Evolutionary conservation across 2,329 filamentous ascomycete genomes (phyloP).

Genomic region (Apiospora arundinis): DNA sequence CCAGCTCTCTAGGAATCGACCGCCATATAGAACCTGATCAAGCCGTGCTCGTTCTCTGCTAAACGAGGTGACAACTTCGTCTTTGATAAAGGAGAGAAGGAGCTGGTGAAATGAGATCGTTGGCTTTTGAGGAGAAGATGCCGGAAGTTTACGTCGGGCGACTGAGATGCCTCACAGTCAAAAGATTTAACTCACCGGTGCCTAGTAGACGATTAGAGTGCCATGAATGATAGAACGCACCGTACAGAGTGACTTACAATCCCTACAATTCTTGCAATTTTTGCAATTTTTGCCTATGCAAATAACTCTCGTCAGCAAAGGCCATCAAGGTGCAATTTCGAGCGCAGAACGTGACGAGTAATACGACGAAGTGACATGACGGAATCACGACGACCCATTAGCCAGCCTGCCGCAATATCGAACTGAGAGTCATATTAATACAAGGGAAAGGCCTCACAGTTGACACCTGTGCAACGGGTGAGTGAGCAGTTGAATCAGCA

Average conservation of each 20-base stretch:
- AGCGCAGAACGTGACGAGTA: background rate
- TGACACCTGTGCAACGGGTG: background rate
- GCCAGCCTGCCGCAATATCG: background rate
- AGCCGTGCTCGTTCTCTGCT: background rate
- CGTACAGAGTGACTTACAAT: constrained; percentile 5
- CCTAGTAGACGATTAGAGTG: background rate
- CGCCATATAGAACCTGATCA: background rate
- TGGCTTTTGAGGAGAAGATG: background rate
- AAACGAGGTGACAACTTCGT: background rate
- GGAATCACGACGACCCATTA: background rate
- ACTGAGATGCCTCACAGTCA: background rate
- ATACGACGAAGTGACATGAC: background rate
- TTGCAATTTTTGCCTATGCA: constrained; percentile 23
- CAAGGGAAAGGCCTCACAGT: background rate
- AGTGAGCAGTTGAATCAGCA: background rate
- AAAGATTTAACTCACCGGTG: background rate
- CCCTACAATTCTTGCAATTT: constrained; percentile 21
- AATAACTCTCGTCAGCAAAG: background rate
- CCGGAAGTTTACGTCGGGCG: background rate
- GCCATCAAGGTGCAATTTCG: background rate
- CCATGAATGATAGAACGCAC: fast-evolving
- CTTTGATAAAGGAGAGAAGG: background rate
- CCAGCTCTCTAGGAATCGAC: background rate
- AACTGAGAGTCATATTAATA: background rate
- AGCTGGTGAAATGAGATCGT: background rate